Evolutionary conservation across 768 basidiomycete genomes (phyloP).

Genomic region (Cystobasidium ongulense): DNA sequence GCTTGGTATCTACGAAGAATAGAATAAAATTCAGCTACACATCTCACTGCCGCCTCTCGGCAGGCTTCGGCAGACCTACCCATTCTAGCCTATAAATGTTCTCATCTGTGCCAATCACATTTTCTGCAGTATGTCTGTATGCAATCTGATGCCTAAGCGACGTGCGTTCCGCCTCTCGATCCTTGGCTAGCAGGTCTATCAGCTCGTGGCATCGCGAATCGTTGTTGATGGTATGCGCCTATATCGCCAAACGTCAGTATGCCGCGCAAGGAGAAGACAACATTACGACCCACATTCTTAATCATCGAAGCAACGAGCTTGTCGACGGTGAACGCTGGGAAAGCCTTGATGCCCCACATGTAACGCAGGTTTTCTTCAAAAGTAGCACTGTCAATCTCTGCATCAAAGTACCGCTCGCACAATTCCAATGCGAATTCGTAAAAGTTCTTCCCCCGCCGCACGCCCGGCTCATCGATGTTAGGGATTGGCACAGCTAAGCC

Average conservation of each 20-base stretch:
- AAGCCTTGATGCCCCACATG: constrained; percentile 88
- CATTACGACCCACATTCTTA: constrained; percentile 64
- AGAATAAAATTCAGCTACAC: background rate
- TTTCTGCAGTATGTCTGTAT: constrained; percentile 49
- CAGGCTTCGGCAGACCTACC: constrained; percentile 42
- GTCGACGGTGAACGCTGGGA: constrained; percentile 85
- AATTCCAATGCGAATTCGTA: constrained; percentile 83
- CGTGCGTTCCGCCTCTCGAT: constrained; percentile 38
- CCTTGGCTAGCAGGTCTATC: constrained; percentile 39
- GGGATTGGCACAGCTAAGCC: constrained; percentile 63
- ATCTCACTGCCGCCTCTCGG: background rate
- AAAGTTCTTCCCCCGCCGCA: constrained; percentile 56
- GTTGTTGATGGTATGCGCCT: constrained; percentile 79
- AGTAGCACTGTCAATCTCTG: constrained; percentile 74
- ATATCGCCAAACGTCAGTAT: constrained; percentile 57
- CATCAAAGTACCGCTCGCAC: constrained; percentile 87
- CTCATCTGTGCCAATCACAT: constrained; percentile 46
- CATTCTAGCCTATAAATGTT: constrained; percentile 49
- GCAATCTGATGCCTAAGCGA: constrained; percentile 48
- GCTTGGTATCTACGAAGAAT: constrained; percentile 40
- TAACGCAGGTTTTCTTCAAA: constrained; percentile 96
- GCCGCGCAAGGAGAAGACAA: constrained; percentile 54
- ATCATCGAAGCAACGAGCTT: constrained; percentile 82
- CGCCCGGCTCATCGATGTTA: constrained; percentile 36
- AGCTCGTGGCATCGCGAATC: constrained; percentile 81